These are phyloP conservation scores for Mortierella sp. DNA, from an alignment of 371 early-diverging fungal genomes.

Conservation along the genomic window DNA sequence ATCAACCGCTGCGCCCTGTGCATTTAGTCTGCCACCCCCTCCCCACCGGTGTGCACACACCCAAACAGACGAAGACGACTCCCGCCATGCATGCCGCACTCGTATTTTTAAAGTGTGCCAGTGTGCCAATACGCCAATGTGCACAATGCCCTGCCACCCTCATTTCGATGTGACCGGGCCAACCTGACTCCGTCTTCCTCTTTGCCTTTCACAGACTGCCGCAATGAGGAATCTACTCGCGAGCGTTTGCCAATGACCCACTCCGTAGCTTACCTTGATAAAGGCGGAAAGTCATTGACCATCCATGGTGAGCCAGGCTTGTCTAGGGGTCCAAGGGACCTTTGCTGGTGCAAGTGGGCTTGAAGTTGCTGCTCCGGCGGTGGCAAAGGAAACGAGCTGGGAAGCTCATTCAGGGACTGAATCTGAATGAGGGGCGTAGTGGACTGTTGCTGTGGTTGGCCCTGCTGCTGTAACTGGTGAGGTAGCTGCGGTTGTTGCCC, in stretches of 20 bases:
- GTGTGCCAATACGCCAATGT: too few relatives aligned
- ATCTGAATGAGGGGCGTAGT: conserved; percentile 34
- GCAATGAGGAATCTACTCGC: not conserved
- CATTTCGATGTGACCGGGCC: too few relatives aligned
- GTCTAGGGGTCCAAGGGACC: conserved; percentile 17
- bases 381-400: conserved; percentile 22
- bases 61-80: too few relatives aligned
- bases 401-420: conserved; percentile 33
- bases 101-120: too few relatives aligned
- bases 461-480: conserved; percentile 8
- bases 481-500: conserved; percentile 15
- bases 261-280: conserved; percentile 28
- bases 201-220: not conserved
- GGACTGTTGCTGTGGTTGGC: conserved; percentile 13
- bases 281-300: conserved; percentile 29
- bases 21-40: too few relatives aligned
- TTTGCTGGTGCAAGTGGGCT: conserved; percentile 19
- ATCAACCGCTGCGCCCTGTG: too few relatives aligned
- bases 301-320: conserved; percentile 29
- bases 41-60: too few relatives aligned
- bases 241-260: not conserved
- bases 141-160: too few relatives aligned
- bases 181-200: too few relatives aligned
- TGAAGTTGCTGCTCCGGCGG: conserved; percentile 32
- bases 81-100: too few relatives aligned